These are phyloP conservation scores for Penicillium atrosanguineum DNA, from an alignment of 495 filamentous ascomycete species.

Conservation along the genomic window DNA sequence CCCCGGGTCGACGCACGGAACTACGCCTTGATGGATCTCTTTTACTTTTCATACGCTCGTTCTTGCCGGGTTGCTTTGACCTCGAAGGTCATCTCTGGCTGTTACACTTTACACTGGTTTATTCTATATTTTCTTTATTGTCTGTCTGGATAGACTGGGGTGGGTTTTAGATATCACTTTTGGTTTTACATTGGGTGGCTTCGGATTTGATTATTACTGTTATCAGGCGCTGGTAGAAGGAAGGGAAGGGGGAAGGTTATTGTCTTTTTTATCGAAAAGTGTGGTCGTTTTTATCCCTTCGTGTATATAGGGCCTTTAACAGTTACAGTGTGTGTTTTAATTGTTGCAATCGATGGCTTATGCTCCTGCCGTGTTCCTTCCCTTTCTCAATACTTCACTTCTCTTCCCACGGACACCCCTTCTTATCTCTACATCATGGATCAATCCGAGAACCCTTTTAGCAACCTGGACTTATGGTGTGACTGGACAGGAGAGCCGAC, in stretches of 20 bases:
- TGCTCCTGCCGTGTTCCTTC: slow-evolving; percentile 2
- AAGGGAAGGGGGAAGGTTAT: slow-evolving; percentile 15
- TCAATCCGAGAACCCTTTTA: slow-evolving; percentile 14
- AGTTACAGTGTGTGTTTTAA: slow-evolving; percentile 10
- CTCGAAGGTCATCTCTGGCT: slow-evolving; percentile 25
- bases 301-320: slow-evolving; percentile 22
- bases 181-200: slow-evolving; percentile 22
- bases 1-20: slow-evolving; percentile 34
- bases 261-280: slow-evolving; percentile 13
- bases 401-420: background rate
- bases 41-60: slow-evolving; percentile 13
- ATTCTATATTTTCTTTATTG: slow-evolving; percentile 11
- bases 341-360: slow-evolving; percentile 4
- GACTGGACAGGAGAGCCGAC: slow-evolving; percentile 31
- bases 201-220: slow-evolving; percentile 12
- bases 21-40: slow-evolving; percentile 29
- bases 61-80: slow-evolving; percentile 7
- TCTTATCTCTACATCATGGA: slow-evolving; percentile 9
- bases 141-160: slow-evolving; percentile 31
- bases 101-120: slow-evolving; percentile 4
- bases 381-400: slow-evolving; percentile 1
- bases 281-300: slow-evolving; percentile 20
- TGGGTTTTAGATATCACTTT: slow-evolving; percentile 25
- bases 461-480: slow-evolving; percentile 33
- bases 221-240: slow-evolving; percentile 28